Base-by-base conservation (phyloP, 139 green algal genomes). In the Asterochloris sp. region DNA sequence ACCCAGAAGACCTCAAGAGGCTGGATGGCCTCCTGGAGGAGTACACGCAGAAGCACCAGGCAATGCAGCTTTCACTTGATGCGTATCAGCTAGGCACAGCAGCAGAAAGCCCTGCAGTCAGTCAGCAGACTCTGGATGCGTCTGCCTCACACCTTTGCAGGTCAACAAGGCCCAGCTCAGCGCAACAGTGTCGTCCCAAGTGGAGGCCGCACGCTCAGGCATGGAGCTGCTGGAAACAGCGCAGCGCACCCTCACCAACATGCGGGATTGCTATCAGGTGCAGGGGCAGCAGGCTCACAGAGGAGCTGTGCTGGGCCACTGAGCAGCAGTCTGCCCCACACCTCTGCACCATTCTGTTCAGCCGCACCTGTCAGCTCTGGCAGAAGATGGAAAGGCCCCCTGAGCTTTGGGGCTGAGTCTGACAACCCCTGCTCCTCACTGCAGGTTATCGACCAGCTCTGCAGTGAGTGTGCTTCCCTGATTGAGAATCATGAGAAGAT, bases 401-500 rank as follows among this genome's bases (percentile, higher is more conserved):
- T 54, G 38, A 54, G 38, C 38, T 54, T 54, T 54, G 38, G 6
- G 38, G 38, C 38, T 54, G 38, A 54, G 38, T 54, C 38, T 54
- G 38, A 54, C 38, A 6, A 78, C 74, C 38, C 61, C 38, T 64
- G 28, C 12, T 17, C 11, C 17, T 21, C 69, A 66, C 19, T 79
- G 71, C 79, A 81, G 71, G 80, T 80, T 14, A 93, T 93, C 14
- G 78, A 84, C 68, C 84, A 79, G 66, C 88, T 97, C 47, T 97
- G 94, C 82, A 88, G 81, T 17, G 94, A 97, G 84, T 95, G 90
- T 83, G 28, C 88, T 1, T 84, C 78, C 12, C 82, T 96, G 60
- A 91, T 97, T 6, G 89, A 96, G 63, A 87, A 95, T 84, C 89
- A 94, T 63, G 93, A 95, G 69, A 92, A 92, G 82, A 96, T 97